phyloP scores from a whole-genome alignment of 2,329 filamentous ascomycete species.

The Aspergillus chevalieri region DNA sequence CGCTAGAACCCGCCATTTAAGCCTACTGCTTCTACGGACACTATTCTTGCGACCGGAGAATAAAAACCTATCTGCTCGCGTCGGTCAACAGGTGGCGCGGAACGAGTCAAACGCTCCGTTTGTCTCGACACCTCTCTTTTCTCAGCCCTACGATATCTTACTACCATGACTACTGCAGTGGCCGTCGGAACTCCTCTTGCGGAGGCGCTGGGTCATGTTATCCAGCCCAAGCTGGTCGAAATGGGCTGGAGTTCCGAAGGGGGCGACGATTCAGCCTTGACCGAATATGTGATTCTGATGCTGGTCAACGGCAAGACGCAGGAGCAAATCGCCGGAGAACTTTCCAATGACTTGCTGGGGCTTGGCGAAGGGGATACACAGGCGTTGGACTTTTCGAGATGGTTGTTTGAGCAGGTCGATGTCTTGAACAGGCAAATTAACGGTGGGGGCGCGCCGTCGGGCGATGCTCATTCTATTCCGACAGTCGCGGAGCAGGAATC shows the following conservation, averaged over 20 bases:
- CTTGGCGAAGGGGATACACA: slow-evolving; percentile 76
- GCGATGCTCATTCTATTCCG: slow-evolving; percentile 19
- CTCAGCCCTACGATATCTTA: slow-evolving; percentile 9
- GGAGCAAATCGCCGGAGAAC: slow-evolving; percentile 79
- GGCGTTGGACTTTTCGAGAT: slow-evolving; percentile 76
- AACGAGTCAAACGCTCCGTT: background rate
- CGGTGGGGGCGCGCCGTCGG: slow-evolving; percentile 33
- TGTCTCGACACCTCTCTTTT: slow-evolving; percentile 8
- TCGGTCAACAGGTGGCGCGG: background rate
- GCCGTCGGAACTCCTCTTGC: slow-evolving; percentile 74
- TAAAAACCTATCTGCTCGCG: background rate
- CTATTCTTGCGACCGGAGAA: background rate
- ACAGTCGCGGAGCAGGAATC: slow-evolving; percentile 33
- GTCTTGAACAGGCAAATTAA: slow-evolving; percentile 59
- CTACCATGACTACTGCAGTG: slow-evolving; percentile 69
- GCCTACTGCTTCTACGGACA: background rate
- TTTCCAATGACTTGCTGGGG: slow-evolving; percentile 79
- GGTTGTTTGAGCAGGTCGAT: slow-evolving; percentile 87
- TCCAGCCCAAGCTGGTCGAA: slow-evolving; percentile 87
- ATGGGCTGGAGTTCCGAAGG: slow-evolving; percentile 84
- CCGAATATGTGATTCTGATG: slow-evolving; percentile 97
- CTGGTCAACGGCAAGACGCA: slow-evolving; percentile 91
- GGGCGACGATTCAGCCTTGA: slow-evolving; percentile 73
- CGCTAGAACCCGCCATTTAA: background rate
- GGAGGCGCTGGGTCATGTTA: slow-evolving; percentile 70